A percentile compares a stretch with the other conserved stretches of the same genome.
Conservation (phyloP, 768 basidiomycete species). For the Hortiboletus campestris region DNA sequence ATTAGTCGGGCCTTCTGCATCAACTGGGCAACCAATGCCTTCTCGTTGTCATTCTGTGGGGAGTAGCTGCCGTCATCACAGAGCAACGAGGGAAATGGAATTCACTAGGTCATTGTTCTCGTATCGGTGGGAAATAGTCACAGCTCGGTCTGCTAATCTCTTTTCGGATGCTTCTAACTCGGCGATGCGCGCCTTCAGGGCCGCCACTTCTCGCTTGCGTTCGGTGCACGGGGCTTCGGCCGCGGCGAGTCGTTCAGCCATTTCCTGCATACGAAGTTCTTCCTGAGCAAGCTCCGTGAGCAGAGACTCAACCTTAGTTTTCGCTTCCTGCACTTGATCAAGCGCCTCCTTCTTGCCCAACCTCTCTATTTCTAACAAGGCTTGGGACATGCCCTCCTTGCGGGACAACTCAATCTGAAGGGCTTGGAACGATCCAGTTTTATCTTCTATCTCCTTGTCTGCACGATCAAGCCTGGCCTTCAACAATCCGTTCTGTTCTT, state of each 20-base stretch:
- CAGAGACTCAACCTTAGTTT: conserved; percentile 22
- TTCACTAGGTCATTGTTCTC: conserved; percentile 47
- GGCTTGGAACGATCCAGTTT: conserved; percentile 7
- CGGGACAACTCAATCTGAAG: conserved; percentile 25
- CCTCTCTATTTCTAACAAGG: conserved; percentile 25
- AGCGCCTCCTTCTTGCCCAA: conserved; percentile 19
- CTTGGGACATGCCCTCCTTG: conserved; percentile 25
- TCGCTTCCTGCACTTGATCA: conserved; percentile 15
- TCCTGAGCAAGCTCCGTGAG: conserved; percentile 21
- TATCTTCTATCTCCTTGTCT: conserved; percentile 9
- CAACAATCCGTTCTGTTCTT: conserved; percentile 23
- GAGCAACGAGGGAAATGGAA: conserved; percentile 4
- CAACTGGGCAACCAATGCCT: conserved; percentile 45
- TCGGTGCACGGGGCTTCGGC: conserved; percentile 24
- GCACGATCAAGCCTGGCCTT: conserved; percentile 13
- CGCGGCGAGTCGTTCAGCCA: conserved; percentile 21
- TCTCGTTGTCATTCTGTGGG: conserved; percentile 48
- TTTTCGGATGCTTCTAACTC: conserved; percentile 30
- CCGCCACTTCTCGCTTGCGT: conserved; percentile 29
- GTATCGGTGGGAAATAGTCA: conserved; percentile 39
- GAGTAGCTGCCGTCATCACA: conserved; percentile 14
- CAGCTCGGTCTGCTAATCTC: conserved; percentile 28
- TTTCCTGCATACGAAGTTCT: conserved; percentile 18
- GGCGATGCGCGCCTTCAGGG: conserved; percentile 18
- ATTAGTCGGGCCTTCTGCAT: conserved; percentile 43